A percentile compares a stretch with the other conserved stretches of the same genome.
Evolutionary conservation across 2,329 filamentous ascomycete species (phyloP).

Genomic region (Calonectria montana): DNA sequence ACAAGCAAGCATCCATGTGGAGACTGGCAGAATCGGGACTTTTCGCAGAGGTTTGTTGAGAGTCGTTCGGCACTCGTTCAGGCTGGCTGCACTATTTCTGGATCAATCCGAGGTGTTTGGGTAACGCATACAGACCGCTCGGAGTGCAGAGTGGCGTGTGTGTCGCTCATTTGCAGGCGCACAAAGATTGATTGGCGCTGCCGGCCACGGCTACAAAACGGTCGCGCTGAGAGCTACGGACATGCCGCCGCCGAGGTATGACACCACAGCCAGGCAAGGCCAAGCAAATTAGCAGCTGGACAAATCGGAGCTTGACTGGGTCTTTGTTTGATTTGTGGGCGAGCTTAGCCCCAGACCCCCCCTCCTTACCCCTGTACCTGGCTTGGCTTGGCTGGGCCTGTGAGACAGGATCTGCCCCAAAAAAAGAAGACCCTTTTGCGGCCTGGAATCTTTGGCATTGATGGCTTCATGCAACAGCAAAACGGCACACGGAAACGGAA

Average conservation of each 20-base stretch:
- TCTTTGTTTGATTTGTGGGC: neutral
- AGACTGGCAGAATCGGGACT: neutral
- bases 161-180: neutral
- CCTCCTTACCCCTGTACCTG: constrained; percentile 6
- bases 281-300: constrained; percentile 14
- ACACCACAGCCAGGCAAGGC: neutral
- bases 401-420: constrained; percentile 11
- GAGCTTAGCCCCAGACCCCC: neutral
- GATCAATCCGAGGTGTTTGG: constrained; percentile 3
- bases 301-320: constrained; percentile 18
- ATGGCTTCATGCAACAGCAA: constrained; percentile 3
- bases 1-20: constrained; percentile 18
- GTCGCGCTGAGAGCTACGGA: neutral
- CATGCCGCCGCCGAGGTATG: neutral
- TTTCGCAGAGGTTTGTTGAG: constrained; percentile 8
- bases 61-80: constrained; percentile 5
- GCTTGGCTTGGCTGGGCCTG: neutral
- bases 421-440: constrained; percentile 16
- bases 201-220: neutral
- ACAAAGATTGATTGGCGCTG: neutral
- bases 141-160: neutral
- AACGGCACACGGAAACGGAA: neutral
- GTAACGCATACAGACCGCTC: constrained; percentile 3
- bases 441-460: constrained; percentile 16
- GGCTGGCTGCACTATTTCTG: constrained; percentile 12